Base-by-base conservation (phyloP, 2,329 filamentous ascomycete species). In the Colletotrichum sp. region DNA sequence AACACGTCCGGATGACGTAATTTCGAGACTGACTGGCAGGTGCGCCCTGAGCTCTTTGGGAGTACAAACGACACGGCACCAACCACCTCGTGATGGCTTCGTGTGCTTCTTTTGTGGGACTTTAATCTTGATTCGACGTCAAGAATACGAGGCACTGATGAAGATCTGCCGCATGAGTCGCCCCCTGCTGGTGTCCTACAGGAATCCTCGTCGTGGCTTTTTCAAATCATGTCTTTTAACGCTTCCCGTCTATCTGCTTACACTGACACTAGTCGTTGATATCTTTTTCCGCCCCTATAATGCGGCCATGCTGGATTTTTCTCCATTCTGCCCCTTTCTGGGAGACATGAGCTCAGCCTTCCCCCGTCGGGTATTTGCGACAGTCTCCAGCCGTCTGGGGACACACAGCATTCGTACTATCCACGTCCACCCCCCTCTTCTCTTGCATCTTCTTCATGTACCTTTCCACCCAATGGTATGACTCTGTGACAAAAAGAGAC, bases 181-280 rank as follows among this genome's bases (percentile, higher is more conserved):
- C 43, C 43, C n/a, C 43, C 43, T 48, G 10, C 43, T 28, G 34
- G 15, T 13, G 24, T 18, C 16, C 15, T 18, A 48, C 7, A 61
- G 15, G 1, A 13, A n/a, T n/a, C n/a, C 28, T 30, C 58, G 6
- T n/a, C 4, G 32, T 15, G n/a, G 32, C 24, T 48, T 15, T 70
- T 63, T 71, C n/a, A 75, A 75, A 75, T 75, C 66, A 76, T 74
- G 30, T 76, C 66, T 76, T 75, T 75, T 71, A 75, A 75, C 71
- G 74, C 74, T 76, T 75, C 52, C 61, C 60, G 63, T 76, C 74
- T 76, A 76, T 76, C 52, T 76, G 71, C 74, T 71, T 75, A 76
- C 66, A 76, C 61, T 76, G 74, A 75, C 71, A 75, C 71, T 75
- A 63, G 63, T 67, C 71, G 75, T 71, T 75, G 71, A 71, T 52